Evolutionary conservation across 2,329 filamentous ascomycete genomes (phyloP).

Genomic region (Stemphylium vesicarium): DNA sequence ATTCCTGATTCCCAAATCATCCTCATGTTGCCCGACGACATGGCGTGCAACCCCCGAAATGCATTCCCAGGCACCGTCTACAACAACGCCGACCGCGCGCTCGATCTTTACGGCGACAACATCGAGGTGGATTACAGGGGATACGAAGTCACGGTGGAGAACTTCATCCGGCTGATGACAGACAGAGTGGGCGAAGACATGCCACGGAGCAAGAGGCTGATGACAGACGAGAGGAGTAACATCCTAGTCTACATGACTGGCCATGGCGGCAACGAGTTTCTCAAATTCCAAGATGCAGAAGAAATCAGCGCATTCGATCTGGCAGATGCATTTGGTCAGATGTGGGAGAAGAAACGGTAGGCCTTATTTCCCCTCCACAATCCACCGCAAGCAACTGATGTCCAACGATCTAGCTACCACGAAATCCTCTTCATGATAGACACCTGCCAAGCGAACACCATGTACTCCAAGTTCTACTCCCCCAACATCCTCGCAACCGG

Average conservation of each 20-base stretch:
- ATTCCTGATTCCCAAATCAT: constrained; percentile 99
- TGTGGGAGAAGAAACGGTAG: constrained; percentile 99
- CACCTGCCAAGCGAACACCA: constrained; percentile 98
- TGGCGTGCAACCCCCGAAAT: constrained; percentile 99
- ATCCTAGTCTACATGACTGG: constrained; percentile 99
- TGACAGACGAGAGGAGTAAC: constrained; percentile 95
- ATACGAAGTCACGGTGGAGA: constrained; percentile 98
- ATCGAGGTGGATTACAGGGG: constrained; percentile 98
- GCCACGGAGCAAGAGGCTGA: constrained; percentile 88
- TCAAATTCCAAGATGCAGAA: constrained; percentile 98
- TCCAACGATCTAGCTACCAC: constrained; percentile 69
- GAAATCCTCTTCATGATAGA: constrained; percentile 99
- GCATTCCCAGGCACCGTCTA: constrained; percentile 97
- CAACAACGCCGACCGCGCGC: constrained; percentile 93
- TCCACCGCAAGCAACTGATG: not conserved
- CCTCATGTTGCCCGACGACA: constrained; percentile 99
- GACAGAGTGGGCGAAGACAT: constrained; percentile 95
- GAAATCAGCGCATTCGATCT: constrained; percentile 97
- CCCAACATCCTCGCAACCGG: constrained; percentile 98
- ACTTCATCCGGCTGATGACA: constrained; percentile 94
- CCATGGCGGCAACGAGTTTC: constrained; percentile 94
- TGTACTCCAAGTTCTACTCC: constrained; percentile 98
- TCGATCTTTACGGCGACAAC: constrained; percentile 97
- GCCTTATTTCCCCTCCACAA: constrained; percentile 3
- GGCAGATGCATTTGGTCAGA: constrained; percentile 97